These are phyloP conservation scores for Colletotrichum echinochloae DNA, from an alignment of 2,329 filamentous ascomycete genomes.

Conservation along the genomic window DNA sequence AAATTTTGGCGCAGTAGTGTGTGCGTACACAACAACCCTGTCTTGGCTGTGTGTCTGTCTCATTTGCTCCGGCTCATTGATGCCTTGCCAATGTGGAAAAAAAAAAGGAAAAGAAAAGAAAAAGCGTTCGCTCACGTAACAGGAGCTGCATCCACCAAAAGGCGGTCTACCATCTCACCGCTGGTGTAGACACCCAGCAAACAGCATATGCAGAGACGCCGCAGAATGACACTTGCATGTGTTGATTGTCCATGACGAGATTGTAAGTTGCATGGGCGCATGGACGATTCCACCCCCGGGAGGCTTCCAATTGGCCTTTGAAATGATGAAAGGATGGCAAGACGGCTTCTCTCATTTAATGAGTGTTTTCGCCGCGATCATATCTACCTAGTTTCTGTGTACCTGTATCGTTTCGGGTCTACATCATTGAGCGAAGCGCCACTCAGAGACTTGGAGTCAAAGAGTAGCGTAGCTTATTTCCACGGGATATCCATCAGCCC, in stretches of 20 bases:
- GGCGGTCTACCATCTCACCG: background rate
- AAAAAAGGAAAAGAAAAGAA: background rate
- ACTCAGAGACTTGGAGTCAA: too few relatives aligned
- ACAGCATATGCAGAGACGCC: background rate
- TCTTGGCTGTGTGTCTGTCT: background rate
- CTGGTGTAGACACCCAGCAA: background rate
- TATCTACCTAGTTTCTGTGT: background rate
- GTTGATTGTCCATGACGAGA: background rate
- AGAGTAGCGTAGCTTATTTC: too few relatives aligned
- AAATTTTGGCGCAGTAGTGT: background rate
- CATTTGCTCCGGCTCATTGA: background rate
- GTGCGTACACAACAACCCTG: background rate
- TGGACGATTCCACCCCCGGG: background rate
- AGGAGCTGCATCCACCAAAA: background rate
- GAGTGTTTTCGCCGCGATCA: background rate
- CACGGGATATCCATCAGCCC: too few relatives aligned
- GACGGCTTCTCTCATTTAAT: background rate
- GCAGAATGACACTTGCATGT: background rate
- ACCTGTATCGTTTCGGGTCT: background rate
- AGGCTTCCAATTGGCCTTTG: background rate
- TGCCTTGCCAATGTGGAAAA: background rate
- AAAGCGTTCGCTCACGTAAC: background rate
- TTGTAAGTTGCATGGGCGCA: background rate
- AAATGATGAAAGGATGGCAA: background rate
- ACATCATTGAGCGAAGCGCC: too few relatives aligned